Evolutionary conservation across 139 green algal genomes (phyloP).

Genomic region (Closterium sp.): DNA sequence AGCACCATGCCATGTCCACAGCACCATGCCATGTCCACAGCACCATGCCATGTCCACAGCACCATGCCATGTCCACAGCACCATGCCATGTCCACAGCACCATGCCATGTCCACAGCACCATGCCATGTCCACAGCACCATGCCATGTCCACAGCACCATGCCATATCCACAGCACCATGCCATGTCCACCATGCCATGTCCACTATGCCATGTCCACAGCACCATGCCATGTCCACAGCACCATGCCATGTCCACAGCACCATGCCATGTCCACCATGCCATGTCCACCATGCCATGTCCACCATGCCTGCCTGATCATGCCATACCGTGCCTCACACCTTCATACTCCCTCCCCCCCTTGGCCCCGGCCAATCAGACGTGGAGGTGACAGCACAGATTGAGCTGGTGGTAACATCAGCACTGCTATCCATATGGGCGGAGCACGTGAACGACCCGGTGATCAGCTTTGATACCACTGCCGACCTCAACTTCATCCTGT

Average conservation of each 20-base stretch:
- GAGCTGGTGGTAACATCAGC: constrained; percentile 52
- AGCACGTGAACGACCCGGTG: constrained; percentile 67
- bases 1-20: background rate
- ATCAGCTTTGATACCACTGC: constrained; percentile 62
- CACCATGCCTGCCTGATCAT: background rate
- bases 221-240: background rate
- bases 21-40: background rate
- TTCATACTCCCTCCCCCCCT: background rate
- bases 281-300: background rate
- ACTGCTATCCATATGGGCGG: constrained; percentile 61
- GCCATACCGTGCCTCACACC: background rate
- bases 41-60: too few relatives aligned
- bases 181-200: background rate
- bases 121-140: background rate
- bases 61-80: background rate
- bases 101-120: background rate
- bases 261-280: background rate
- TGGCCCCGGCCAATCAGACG: constrained; percentile 27
- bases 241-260: background rate
- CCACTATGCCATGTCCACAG: background rate
- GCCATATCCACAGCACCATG: background rate
- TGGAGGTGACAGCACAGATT: constrained; percentile 39
- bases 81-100: background rate
- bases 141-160: background rate
- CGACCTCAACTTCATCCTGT: too few relatives aligned